Percentiles rank a stretch among this genome's conserved stretches.
These are phyloP conservation scores for Nymphaea colorata DNA, from an alignment of 164 flowering plant species.

Conservation along the genomic window DNA sequence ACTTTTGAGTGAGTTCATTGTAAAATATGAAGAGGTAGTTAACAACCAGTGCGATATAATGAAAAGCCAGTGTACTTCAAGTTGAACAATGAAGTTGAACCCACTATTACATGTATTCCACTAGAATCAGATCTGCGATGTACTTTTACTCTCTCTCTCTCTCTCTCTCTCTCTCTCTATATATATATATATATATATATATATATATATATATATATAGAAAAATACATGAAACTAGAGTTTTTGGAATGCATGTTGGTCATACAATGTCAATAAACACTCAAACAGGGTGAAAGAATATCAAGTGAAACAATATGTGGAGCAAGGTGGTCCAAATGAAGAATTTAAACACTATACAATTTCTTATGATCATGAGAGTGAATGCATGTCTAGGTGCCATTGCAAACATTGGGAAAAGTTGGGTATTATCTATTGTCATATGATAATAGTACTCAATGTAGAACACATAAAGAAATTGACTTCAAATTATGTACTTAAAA, in stretches of 20 bases:
- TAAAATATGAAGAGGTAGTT: background rate
- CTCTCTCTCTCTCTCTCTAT: too few species aligned
- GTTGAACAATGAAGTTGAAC: background rate
- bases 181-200: too few species aligned
- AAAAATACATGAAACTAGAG: background rate
- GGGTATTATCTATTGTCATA: background rate
- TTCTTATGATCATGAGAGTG: background rate
- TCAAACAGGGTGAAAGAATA: background rate
- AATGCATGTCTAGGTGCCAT: background rate
- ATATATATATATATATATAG: too few species aligned
- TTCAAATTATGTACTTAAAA: background rate
- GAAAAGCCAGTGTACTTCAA: background rate
- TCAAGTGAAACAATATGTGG: background rate
- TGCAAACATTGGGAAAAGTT: background rate
- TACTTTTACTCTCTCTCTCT: background rate
- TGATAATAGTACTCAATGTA: background rate
- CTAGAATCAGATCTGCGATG: background rate
- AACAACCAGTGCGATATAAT: background rate
- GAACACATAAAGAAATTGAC: background rate
- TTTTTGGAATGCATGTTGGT: background rate
- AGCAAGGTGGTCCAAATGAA: background rate
- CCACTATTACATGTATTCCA: background rate
- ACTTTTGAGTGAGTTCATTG: background rate
- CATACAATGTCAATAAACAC: background rate
- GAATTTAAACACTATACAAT: background rate